Base-by-base conservation (phyloP, 2,329 filamentous ascomycete species). In the Aureobasidium sp. region DNA sequence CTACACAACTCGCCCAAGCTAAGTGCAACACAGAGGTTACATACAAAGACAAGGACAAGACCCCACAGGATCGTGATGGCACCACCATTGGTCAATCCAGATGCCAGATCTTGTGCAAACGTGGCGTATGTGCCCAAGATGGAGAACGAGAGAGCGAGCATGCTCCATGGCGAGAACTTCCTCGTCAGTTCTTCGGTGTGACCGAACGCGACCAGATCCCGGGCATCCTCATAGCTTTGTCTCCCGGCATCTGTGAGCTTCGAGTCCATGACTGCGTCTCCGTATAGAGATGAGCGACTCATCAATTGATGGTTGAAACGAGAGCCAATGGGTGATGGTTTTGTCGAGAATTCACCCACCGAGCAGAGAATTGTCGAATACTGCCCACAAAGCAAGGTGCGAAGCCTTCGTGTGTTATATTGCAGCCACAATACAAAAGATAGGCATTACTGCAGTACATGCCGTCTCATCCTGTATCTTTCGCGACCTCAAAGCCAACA, bases 101-200 rank as follows among this genome's bases (percentile, higher is more conserved):
- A 81, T 61, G 74, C 75, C 7, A 81, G 72, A 45, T 76, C 77
- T 67, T 84, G 81, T 0, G 82, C 82, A 64, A 83, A 81, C 0
- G 81, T 83, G 0, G 80, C 81, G 76, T 81, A 85, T 4, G 82
- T 84, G 62, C 82, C 82, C 34, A 84, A 73, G 15, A 85, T 80
- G 62, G 77, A 81, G 63, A 85, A 83, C 30, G 82, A 79, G 25
- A 85, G 75, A 21, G 80, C 78, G 11, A 85, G 74, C 80, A 85
- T 83, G 69, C 80, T 83, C 78, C 77, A 79, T 7, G 78, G 69
- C 68, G 75, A 76, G 68, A 85, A 84, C 66, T 83, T 77, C 13
- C 76, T 73, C 9, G 71, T 70, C 36, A 79, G 67, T 48, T 73
- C 73, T 69, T 78, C 74, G 66, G 73, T 70, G 65, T 78, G 76